These are phyloP conservation scores for Pythium oligandrum DNA, from an alignment of 352 stramenopile genomes.

Conservation along the genomic window DNA sequence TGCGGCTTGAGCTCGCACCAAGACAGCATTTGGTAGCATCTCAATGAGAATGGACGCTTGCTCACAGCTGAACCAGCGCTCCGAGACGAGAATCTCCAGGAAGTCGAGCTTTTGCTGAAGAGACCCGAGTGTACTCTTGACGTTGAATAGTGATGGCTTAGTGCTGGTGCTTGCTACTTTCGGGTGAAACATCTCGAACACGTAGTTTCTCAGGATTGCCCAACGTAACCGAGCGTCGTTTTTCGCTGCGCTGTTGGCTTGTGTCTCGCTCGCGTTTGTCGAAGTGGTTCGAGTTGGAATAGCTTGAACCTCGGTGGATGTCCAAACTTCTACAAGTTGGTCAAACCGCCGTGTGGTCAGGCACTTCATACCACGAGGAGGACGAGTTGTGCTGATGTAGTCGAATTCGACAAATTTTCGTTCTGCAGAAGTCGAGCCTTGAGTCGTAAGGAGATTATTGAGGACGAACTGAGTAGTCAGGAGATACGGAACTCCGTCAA, in stretches of 20 bases:
- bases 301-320: constrained; percentile 1
- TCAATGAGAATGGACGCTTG: constrained; percentile 39
- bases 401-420: constrained; percentile 44
- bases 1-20: constrained; percentile 41
- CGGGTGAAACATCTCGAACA: constrained; percentile 8
- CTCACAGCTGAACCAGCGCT: constrained; percentile 44
- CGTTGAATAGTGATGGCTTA: constrained; percentile 4
- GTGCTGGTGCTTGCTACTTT: not conserved
- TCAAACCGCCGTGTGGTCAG: constrained; percentile 51
- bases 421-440: not conserved
- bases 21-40: constrained; percentile 40
- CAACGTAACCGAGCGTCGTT: constrained; percentile 32
- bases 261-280: not conserved
- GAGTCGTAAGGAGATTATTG: constrained; percentile 40
- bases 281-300: not conserved
- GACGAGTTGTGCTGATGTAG: constrained; percentile 80
- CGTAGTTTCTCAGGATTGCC: constrained; percentile 29
- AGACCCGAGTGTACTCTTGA: constrained; percentile 22
- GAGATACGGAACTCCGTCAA: constrained; percentile 52
- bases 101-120: constrained; percentile 27
- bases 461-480: constrained; percentile 75
- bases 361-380: constrained; percentile 43
- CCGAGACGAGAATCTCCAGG: constrained; percentile 46
- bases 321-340: constrained; percentile 44
- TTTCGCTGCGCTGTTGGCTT: constrained; percentile 3